Evolutionary conservation across 305 asterid genomes (phyloP), one percentile per base, ranked within the genome.

Genomic region (Lippia alba): DNA sequence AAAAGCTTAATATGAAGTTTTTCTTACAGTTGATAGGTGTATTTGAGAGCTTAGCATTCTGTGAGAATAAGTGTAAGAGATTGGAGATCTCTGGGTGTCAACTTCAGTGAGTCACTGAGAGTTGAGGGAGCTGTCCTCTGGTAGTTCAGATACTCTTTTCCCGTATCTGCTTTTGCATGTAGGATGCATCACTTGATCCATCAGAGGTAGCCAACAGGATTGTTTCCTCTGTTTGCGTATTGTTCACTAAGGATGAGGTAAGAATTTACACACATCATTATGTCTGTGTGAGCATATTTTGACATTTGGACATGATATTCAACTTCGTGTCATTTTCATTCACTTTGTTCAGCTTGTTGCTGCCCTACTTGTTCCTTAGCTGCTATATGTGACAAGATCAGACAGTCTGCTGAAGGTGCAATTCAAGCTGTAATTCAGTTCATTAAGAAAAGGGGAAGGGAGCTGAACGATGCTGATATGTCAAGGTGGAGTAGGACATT

Each of bases 131-230:
- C n/a, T n/a, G n/a, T n/a, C n/a, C n/a, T n/a, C n/a, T n/a, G n/a
- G n/a, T n/a, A n/a, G n/a, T n/a, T n/a, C n/a, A n/a, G n/a, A n/a
- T n/a, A n/a, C n/a, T 24, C 51, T 75, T 56, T 69, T 41, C 54
- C 73, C 73, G 54, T 72, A 61, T 78, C 32, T 48, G 32, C 50
- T 61, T 66, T 71, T 77, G 61, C 75, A 64, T 82, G 54, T 74
- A 94, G 99, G 99, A 92, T 78, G 98, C 99, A 76, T 94, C 99
- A 67, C 96, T 94, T 65, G 99, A 94, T 74, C 98, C 94, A 49
- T 94, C 98, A 17, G 99, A 94, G 82, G 99, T 92, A 66, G 92
- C 92, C 89, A 94, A 92, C 96, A 85, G 97, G 87, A 87, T 94
- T 69, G 97, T 89, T 74, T 87, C 89, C 46, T 92, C 96, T 46